Conservation (phyloP, 2,329 filamentous ascomycete genomes). For the Pyrenophora tritici-repentis region DNA sequence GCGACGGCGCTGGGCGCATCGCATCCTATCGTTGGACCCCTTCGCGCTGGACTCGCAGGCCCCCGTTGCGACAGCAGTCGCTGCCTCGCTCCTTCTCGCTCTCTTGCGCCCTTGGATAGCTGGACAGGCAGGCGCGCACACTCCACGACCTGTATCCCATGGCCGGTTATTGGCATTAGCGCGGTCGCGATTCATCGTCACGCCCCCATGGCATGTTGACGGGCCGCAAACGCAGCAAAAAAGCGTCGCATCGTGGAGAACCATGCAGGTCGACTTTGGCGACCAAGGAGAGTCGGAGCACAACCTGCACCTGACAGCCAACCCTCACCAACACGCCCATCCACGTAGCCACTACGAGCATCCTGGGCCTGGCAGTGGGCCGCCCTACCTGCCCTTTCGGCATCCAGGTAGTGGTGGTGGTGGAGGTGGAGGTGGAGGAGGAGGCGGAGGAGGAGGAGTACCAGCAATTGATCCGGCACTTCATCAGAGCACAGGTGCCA, state of each 20-base stretch:
- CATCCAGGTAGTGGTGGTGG: constrained; percentile 27
- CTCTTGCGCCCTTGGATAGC: not conserved
- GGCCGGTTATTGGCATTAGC: constrained; percentile 28
- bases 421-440: constrained; percentile 9
- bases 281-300: constrained; percentile 40
- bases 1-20: constrained; percentile 37
- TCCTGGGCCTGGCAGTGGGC: constrained; percentile 31
- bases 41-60: constrained; percentile 27
- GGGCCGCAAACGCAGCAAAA: constrained; percentile 24
- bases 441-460: constrained; percentile 21
- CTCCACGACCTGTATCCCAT: constrained; percentile 20
- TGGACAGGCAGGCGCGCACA: constrained; percentile 13
- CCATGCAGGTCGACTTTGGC: constrained; percentile 48
- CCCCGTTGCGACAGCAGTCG: constrained; percentile 16
- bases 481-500: constrained; percentile 41
- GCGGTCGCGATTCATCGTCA: constrained; percentile 24
- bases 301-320: constrained; percentile 38
- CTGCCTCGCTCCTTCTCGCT: not conserved
- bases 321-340: constrained; percentile 39
- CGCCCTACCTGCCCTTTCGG: constrained; percentile 43
- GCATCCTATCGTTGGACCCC: constrained; percentile 31
- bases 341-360: constrained; percentile 39
- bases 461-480: constrained; percentile 46
- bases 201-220: constrained; percentile 42
- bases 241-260: constrained; percentile 30